Evolutionary conservation across 108 stramenopile genomes (phyloP).

Genomic region (Chaetoceros tenuissimus): DNA sequence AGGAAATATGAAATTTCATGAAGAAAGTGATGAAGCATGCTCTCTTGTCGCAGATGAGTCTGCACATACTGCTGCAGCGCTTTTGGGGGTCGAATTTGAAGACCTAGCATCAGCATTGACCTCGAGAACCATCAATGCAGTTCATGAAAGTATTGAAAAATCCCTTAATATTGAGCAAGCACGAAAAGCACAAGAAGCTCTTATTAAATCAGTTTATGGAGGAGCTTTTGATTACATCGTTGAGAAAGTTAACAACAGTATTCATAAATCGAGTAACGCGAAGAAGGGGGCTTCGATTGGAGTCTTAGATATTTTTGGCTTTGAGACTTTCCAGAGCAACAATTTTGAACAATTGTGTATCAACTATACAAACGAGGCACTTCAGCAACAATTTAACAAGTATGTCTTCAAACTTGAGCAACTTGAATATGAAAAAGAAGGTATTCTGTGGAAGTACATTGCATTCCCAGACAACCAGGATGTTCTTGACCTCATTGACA

Average conservation of each 20-base stretch:
- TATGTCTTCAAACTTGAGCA: slow-evolving; percentile 97
- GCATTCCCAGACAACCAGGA: slow-evolving; percentile 95
- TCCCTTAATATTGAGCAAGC: slow-evolving; percentile 67
- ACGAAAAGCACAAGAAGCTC: slow-evolving; percentile 80
- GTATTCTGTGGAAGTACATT: slow-evolving; percentile 87
- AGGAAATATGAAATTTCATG: slow-evolving; percentile 78
- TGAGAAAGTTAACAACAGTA: slow-evolving; percentile 68
- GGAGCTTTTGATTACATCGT: slow-evolving; percentile 91
- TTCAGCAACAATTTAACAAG: slow-evolving; percentile 99
- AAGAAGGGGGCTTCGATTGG: slow-evolving; percentile 63
- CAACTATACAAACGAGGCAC: slow-evolving; percentile 97
- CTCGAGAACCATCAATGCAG: slow-evolving; percentile 60
- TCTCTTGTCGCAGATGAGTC: slow-evolving; percentile 54
- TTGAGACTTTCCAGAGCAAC: slow-evolving; percentile 87
- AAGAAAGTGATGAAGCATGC: slow-evolving; percentile 58
- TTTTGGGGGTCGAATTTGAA: slow-evolving; percentile 62
- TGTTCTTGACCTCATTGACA: slow-evolving; percentile 92
- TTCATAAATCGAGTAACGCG: slow-evolving; percentile 17
- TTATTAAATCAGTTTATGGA: slow-evolving; percentile 91
- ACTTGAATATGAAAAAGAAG: slow-evolving; percentile 92
- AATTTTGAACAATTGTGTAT: slow-evolving; percentile 95
- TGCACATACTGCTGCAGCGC: slow-evolving; percentile 51
- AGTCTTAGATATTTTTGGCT: slow-evolving; percentile 95
- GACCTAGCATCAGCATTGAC: slow-evolving; percentile 77
- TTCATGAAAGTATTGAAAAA: slow-evolving; percentile 65